phyloP scores from a whole-genome alignment of 2,329 filamentous ascomycete species.

The Macroventuria anomochaeta region DNA sequence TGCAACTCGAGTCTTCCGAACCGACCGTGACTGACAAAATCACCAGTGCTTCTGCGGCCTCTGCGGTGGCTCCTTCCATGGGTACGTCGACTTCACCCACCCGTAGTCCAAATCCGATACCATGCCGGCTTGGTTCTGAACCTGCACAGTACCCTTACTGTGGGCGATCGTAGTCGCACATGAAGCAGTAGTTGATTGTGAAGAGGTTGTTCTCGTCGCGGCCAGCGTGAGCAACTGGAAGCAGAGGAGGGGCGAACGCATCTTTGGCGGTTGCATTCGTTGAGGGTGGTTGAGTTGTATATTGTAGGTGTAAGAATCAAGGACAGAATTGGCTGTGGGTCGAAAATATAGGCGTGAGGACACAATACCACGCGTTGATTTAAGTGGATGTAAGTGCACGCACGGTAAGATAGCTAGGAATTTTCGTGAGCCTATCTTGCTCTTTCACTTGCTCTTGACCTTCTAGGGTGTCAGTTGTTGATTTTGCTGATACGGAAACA shows the following conservation, averaged over 20 bases:
- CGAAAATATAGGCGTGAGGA: background rate
- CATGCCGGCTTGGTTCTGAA: background rate
- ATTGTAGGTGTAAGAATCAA: too few relatives aligned
- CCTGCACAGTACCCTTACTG: background rate
- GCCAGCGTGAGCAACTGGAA: background rate
- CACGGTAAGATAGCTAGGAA: too few relatives aligned
- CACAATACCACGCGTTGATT: too few relatives aligned
- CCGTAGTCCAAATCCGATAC: background rate
- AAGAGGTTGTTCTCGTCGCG: background rate
- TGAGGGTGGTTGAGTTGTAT: background rate
- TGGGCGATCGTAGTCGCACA: background rate
- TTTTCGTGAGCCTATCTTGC: too few relatives aligned
- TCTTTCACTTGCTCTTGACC: too few relatives aligned
- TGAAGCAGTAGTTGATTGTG: background rate
- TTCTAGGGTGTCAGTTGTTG: too few relatives aligned
- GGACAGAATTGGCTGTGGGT: background rate
- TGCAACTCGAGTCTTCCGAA: too few relatives aligned
- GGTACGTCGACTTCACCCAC: background rate
- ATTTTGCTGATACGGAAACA: too few relatives aligned
- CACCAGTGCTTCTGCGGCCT: background rate
- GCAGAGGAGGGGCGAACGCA: background rate
- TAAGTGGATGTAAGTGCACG: background rate
- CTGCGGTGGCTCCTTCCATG: background rate
- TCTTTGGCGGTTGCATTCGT: background rate
- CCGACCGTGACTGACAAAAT: too few relatives aligned